phyloP scores from a whole-genome alignment of 2,329 filamentous ascomycete species.

The Pyricularia sp. region DNA sequence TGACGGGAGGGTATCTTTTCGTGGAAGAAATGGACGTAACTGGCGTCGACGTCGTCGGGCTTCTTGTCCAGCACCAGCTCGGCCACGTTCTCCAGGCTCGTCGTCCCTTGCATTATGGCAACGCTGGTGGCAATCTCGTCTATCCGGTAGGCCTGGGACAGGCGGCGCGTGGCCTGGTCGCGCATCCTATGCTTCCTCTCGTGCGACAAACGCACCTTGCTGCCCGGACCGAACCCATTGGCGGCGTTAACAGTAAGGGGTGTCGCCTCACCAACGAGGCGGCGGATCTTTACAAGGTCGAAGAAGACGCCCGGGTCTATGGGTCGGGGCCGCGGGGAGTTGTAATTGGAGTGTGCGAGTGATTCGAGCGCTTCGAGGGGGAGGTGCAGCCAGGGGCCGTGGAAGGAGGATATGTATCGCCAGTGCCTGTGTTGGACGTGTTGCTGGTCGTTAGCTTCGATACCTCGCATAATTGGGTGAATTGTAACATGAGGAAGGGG shows the following conservation, averaged over 20 bases:
- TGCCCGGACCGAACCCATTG: constrained; percentile 45
- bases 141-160: constrained; percentile 67
- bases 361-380: constrained; percentile 71
- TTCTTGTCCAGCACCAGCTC: constrained; percentile 62
- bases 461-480: background rate
- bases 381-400: constrained; percentile 75
- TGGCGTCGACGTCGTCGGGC: constrained; percentile 60
- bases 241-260: constrained; percentile 69
- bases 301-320: constrained; percentile 76
- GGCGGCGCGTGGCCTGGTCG: constrained; percentile 69
- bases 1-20: constrained; percentile 76
- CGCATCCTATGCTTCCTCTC: constrained; percentile 73
- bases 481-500: background rate
- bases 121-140: constrained; percentile 80
- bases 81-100: constrained; percentile 68
- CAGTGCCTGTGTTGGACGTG: constrained; percentile 53
- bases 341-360: constrained; percentile 71
- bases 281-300: constrained; percentile 74
- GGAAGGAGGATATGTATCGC: constrained; percentile 76
- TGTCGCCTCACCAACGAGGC: constrained; percentile 71
- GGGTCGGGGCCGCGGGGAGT: constrained; percentile 63
- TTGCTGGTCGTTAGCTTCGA: background rate
- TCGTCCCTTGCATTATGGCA: constrained; percentile 73
- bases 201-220: constrained; percentile 54
- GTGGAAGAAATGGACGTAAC: constrained; percentile 88